Base-by-base conservation (phyloP, 768 basidiomycete genomes). In the Suillus lakei region DNA sequence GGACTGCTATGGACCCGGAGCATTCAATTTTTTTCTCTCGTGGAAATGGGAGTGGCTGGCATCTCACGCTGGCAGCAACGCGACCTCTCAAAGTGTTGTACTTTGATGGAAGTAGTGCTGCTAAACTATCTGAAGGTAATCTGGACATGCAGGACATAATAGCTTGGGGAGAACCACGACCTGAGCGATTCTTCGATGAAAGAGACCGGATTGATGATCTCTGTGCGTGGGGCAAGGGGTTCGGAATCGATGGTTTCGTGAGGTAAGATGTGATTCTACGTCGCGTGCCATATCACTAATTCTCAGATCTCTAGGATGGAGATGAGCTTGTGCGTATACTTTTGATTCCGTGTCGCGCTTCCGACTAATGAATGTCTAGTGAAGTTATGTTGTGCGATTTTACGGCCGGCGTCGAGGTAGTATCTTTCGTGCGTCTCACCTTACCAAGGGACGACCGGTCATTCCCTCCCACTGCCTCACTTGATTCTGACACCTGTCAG, bases 341-440 rank as follows among this genome's bases (percentile, higher is more conserved):
- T 61, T 46, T 32, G 54, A 1, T 15, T 8, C 7, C 6, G 2
- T 15, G 64, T 21, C 5, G 3, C 2, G 2, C 51, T 7, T 32
- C 7, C 8, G n/a, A 12, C 5, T 62, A 13, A 62, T 4, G 36
- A 18, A 15, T 1, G 15, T 64, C 18, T 13, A 81, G 81, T 51
- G 81, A 81, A 63, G 60, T 78, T 15, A 78, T 81, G 74, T 63
- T 79, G 5, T 80, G 79, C 55, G 60, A 77, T 46, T 78, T 80
- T 43, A 67, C 69, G 2, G 54, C 67, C 39, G 79, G 79, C 2
- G 58, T 80, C 28, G 51, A 64, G 32, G 65, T 73, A 9, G 64
- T 74, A 16, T 72, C 76, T 36, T 69, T 67, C 67, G 64, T 78
- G 6, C 75, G 81, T 43, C 10, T 55, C 54, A 16, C 28, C 16